Base-by-base conservation (phyloP, 139 green algal genomes). In the Tetraselmis chui region DNA sequence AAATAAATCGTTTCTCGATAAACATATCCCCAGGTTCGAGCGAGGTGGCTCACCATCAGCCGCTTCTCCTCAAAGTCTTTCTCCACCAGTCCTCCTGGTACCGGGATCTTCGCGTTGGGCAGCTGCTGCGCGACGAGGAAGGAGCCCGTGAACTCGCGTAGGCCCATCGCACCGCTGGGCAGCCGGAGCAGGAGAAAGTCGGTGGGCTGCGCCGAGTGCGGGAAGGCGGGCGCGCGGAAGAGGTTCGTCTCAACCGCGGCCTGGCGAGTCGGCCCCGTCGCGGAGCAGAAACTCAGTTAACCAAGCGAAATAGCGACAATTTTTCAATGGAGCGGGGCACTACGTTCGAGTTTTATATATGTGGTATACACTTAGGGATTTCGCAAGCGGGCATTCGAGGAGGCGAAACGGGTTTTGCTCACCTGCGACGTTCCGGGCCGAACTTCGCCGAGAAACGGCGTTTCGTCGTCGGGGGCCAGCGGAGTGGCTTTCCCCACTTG, bases 151-250 rank as follows among this genome's bases (percentile, higher is more conserved):
- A 97, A 75, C 84, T 93, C 88, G 11, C 94, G 85, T 59, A 97
- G 29, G 2, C 79, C 76, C 76, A 97, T 79, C 0, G 77, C 82
- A 24, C 94, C 94, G 0, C 74, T 80, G 29, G 84, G 75, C 2
- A 74, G 59, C 24, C 93, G 87, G n/a, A 95, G 75, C 2, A 97
- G 85, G 83, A 97, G 79, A 81, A 97, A 97, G 87, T 97, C 93
- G n/a, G 89, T 86, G 29, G 59, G 0, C 1, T 77, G 80, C 26
- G 89, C 75, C 2, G 76, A 25, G 86, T 96, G 89, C 26, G 88
- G 81, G 29, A 83, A 81, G 0, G 88, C 91, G 0, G 92, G 91
- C 0, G 91, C 85, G 32, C 89, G 87, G 79, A 89, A 97, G 79
- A 97, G 84, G 80, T 89, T 87, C 5, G 83, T 89, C 58, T 92